Base-by-base conservation (phyloP, 805 yeast species). In the Scheffersomyces lignosus region DNA sequence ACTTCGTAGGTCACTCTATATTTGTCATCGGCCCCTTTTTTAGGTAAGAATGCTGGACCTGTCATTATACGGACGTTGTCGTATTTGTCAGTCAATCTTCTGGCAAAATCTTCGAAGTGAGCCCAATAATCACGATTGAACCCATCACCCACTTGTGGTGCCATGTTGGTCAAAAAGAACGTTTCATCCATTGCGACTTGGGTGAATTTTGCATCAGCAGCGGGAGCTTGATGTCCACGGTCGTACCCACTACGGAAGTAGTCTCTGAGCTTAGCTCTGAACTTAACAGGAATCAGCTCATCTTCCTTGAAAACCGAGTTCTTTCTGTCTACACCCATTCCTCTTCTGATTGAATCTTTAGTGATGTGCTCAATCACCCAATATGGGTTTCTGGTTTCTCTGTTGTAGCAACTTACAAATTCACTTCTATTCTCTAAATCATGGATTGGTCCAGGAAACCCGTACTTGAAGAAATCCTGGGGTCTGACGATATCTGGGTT, bases 61-160 rank as follows among this genome's bases (percentile, higher is more conserved):
- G 98, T 93, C 55, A 93, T 83, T 25, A 93, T 73, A 46, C 97
- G 72, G 9, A 93, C 96, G 32, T 80, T 74, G 33, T 75, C 76
- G 60, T 86, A 93, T 35, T 71, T 69, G n/a, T 65, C 52, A 4
- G 96, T 85, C 44, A 91, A 72, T 37, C 87, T 73, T 44, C 99
- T 74, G 31, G 83, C 79, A 57, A 93, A 93, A 52, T 86, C 85
- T 62, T 93, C 99, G 41, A 93, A 79, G 59, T 89, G 96, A 0
- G 98, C 95, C 99, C 99, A 93, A 59, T 93, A 70, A 58, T 93
- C 98, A 51, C 99, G 75, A 64, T 93, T 93, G 69, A 93, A 93
- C 0, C 99, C 99, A 4, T 84, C 95, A 3, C 99, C 99, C 3
- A 93, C 96, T 60, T 93, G 99, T 1, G 99, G 99, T 5, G 95